Base-by-base conservation (phyloP, 1,284 basidiomycete species). In the Sporisorium sorghi region DNA sequence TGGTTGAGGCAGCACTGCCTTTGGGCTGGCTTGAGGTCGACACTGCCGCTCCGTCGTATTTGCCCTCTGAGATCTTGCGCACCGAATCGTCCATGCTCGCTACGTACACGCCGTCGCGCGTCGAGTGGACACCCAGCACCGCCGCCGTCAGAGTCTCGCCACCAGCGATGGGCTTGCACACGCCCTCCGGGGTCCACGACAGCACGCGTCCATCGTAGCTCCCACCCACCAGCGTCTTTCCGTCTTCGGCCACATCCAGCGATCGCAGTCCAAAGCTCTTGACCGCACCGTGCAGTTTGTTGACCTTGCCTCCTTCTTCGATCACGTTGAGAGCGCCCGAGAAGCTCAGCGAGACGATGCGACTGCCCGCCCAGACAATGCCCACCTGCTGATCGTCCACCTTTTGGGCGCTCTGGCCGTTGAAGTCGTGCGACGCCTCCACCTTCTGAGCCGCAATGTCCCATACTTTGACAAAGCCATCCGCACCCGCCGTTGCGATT, bases 401-500 rank as follows among this genome's bases (percentile, higher is more conserved):
- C 46, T 73, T 76, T 46, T 73, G 70, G n/a, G 40, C 64, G 49
- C 67, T 55, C 28, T 72, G 62, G 10, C 73, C 66, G 49, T 53
- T 75, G 30, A 81, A 71, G 23, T 83, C 76, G 54, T 61, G 71
- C 58, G 68, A 49, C 10, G 60, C 69, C 7, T 71, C 57, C 5
- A 79, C 47, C 30, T 69, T 63, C 17, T 60, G 62, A 10, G 40
- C 43, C 1, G 58, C 66, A 19, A 78, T 61, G 37, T 76, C 68
- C 80, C 83, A 84, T 11, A 82, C 69, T 42, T 79, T 78, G 51
- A 81, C 93, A 1, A 91, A 91, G 58, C 92, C 89, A 84, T 99
- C 96, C 5, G 93, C 93, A 1, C 93, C 91, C 0, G 93, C 92
- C 0, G 94, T 95, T 15, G 89, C 88, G 43, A 98, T 86, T 9